phyloP scores from a whole-genome alignment of 179 eudicot genomes.

The Silene vulgaris region DNA sequence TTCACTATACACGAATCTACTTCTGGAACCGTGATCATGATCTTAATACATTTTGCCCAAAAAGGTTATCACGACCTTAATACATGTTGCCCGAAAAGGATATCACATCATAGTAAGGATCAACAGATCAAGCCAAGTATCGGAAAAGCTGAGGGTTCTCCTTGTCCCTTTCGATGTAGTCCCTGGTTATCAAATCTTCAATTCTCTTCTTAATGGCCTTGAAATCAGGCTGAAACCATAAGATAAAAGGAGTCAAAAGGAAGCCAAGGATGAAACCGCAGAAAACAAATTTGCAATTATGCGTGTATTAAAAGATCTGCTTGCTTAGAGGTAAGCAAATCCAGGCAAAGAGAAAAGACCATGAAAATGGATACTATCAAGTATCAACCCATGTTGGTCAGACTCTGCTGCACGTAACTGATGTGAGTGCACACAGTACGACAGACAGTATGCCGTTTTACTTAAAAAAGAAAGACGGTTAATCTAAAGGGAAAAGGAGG shows the following conservation, averaged over 20 bases:
- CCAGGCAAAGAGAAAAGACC: neutral
- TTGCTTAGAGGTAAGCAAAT: no score
- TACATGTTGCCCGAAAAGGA: neutral
- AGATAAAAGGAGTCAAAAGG: neutral
- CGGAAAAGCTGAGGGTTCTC: conserved; percentile 63
- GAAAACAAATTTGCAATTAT: neutral
- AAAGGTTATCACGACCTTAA: no score
- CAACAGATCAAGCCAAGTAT: conserved; percentile 49
- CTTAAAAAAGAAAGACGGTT: no score
- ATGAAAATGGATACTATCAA: neutral
- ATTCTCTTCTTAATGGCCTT: conserved; percentile 65
- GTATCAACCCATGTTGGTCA: neutral
- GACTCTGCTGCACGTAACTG: no score
- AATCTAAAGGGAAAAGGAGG: no score
- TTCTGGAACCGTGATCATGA: conserved; percentile 6
- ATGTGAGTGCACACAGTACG: no score
- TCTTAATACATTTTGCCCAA: conserved; percentile 4
- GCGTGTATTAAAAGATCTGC: no score
- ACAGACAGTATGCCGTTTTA: no score
- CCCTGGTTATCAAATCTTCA: conserved; percentile 76
- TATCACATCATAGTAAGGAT: neutral
- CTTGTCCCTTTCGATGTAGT: conserved; percentile 78
- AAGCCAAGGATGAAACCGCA: neutral
- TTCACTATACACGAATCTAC: conserved; percentile 29
- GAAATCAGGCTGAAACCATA: conserved; percentile 56